Percentiles rank a stretch among this genome's conserved stretches.
Evolutionary conservation across 208 protist genomes (phyloP).

Genomic region (Naegleria fowleri): DNA sequence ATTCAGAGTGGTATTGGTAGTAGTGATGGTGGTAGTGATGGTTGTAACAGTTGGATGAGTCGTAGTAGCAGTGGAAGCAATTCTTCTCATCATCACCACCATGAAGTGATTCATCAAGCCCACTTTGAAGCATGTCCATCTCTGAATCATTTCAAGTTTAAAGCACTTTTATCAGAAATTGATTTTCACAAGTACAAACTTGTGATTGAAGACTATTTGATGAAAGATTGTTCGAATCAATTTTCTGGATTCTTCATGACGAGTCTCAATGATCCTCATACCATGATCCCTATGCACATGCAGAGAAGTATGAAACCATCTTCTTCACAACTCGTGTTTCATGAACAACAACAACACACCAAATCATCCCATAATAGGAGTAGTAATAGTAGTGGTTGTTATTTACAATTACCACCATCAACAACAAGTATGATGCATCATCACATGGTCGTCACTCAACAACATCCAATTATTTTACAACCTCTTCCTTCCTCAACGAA

Average conservation of each 20-base stretch:
- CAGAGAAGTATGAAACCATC: no score
- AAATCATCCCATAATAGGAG: no score
- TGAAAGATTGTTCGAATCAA: neutral
- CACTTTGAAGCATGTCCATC: neutral
- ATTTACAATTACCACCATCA: no score
- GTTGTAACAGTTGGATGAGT: no score
- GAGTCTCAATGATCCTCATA: neutral
- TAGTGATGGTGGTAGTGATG: neutral
- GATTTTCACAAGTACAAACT: neutral
- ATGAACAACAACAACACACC: no score
- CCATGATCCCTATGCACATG: no score
- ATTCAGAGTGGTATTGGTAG: neutral
- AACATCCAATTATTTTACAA: neutral
- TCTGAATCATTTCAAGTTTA: neutral
- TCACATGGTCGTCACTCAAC: neutral
- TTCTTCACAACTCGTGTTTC: no score
- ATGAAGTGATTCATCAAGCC: neutral
- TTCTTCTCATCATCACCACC: neutral
- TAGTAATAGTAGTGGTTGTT: no score
- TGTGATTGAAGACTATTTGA: neutral
- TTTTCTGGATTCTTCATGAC: neutral
- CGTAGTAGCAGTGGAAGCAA: neutral
- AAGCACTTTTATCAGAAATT: neutral
- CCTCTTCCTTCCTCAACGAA: neutral
- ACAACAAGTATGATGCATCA: no score